Evolutionary conservation across 2,329 filamentous ascomycete genomes (phyloP), one percentile per base, ranked within the genome.

Genomic region (Verticillium klebahnii): DNA sequence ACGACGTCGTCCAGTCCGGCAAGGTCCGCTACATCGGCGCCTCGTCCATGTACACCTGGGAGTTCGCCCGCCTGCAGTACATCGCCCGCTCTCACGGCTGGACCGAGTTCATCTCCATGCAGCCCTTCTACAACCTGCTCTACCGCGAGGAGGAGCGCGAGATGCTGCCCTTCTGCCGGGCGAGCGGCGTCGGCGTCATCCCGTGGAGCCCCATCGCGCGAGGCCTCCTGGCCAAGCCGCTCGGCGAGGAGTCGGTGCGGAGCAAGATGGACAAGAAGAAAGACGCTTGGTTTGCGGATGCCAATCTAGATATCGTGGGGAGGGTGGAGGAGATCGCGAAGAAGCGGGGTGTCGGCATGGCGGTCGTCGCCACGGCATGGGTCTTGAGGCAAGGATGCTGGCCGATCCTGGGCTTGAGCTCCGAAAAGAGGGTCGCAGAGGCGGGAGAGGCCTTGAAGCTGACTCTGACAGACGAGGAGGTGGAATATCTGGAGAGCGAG

Each of bases 351-450:
- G 80, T 83, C 69, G 84, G 79, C 65, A 90, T 90, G 83, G 84
- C 84, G 31, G 82, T 88, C 59, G 82, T 90, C 19, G 82, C 85
- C 1, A 79, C 88, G 59, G 86, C 86, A 1, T 91, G 88, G 88
- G 80, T 82, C 59, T 73, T 84, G 64, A 77, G 80, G 65, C 75
- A 80, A 56, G 80, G 81, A 3, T 73, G 79, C 36, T 83, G 78
- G 65, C 86, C 86, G 0, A 89, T 90, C 61, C 75, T 88, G 56
- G 87, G 88, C 0, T 75, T 90, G 66, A 83, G 78, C 63, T 88
- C 78, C 59, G 75, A 82, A 36, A 77, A 80, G 62, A 76, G 87
- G n/a, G 81, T 90, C 52, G 82, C 87, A 40, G 85, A 90, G 74
- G 84, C 85, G 0, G 76, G 87, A 19, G 62, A 57, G 29, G 63